Conservation (phyloP, 129 eudicot species). For the Arctium minus region DNA sequence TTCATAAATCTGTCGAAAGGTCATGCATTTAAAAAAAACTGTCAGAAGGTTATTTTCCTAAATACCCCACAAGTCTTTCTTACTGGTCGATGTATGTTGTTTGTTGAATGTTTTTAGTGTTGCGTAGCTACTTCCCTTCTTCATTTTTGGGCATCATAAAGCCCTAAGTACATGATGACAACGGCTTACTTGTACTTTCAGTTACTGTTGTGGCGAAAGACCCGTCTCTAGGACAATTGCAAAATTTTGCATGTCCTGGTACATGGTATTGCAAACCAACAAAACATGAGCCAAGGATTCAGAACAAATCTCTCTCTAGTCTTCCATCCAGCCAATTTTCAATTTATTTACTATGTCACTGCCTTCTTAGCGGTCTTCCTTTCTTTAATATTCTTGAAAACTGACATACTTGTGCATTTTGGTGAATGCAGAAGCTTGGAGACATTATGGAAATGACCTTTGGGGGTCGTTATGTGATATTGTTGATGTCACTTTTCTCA, state of each 20-base stretch:
- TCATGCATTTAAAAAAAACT: background rate
- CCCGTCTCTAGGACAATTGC: background rate
- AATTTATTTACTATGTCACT: background rate
- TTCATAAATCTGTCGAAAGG: too few relatives aligned
- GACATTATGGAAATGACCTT: conserved; percentile 90
- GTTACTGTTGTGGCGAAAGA: background rate
- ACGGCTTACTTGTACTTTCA: background rate
- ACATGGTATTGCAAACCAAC: background rate
- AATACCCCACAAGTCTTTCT: background rate
- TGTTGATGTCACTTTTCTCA: conserved; percentile 86
- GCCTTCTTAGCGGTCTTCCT: background rate
- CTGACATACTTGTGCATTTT: background rate
- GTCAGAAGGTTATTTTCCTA: background rate
- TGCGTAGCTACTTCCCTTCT: background rate
- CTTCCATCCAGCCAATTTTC: background rate
- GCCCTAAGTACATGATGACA: background rate
- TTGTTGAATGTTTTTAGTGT: background rate
- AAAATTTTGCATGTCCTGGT: background rate
- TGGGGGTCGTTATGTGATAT: conserved; percentile 90
- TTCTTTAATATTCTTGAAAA: conserved; percentile 1
- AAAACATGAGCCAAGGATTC: background rate
- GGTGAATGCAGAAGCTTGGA: conserved; percentile 69
- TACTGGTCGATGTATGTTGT: background rate
- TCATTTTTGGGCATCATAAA: background rate
- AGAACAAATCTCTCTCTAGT: background rate